A percentile compares a stretch with the other conserved stretches of the same genome.
Evolutionary conservation across 495 filamentous ascomycete genomes (phyloP).

Genomic region (Xylona heveae): DNA sequence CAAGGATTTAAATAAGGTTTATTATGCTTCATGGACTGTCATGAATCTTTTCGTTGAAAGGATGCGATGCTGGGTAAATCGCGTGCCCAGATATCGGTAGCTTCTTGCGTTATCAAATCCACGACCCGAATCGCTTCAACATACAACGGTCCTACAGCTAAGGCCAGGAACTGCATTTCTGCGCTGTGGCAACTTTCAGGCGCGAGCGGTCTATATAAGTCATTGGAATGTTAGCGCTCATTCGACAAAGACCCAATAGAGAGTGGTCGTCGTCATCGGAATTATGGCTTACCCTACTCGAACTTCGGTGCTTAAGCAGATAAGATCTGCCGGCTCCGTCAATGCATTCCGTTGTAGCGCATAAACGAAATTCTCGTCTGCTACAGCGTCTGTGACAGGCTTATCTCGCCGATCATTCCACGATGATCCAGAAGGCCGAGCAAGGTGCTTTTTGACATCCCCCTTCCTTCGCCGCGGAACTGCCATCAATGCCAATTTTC

Average conservation of each 20-base stretch:
- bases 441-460: slow-evolving; percentile 36
- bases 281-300: slow-evolving; percentile 44
- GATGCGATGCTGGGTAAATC: slow-evolving; percentile 63
- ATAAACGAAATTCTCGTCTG: slow-evolving; percentile 70
- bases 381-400: slow-evolving; percentile 49
- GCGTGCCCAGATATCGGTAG: slow-evolving; percentile 59
- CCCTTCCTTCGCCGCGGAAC: slow-evolving; percentile 56
- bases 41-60: no score
- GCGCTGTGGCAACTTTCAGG: slow-evolving; percentile 62
- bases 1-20: no score
- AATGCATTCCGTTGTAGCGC: slow-evolving; percentile 56
- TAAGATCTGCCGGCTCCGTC: slow-evolving; percentile 50
- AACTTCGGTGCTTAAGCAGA: slow-evolving; percentile 68
- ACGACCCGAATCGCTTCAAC: slow-evolving; percentile 67
- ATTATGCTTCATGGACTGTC: no score
- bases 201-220: slow-evolving; percentile 33
- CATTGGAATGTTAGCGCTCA: slow-evolving; percentile 1
- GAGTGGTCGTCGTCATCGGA: no score
- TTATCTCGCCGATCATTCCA: slow-evolving; percentile 19
- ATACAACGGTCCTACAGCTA: slow-evolving; percentile 50
- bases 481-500: slow-evolving; percentile 62
- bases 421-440: slow-evolving; percentile 25
- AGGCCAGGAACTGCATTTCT: slow-evolving; percentile 58
- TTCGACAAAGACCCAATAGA: neutral
- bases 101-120: slow-evolving; percentile 62